Evolutionary conservation across 345 rosid species (phyloP).

Genomic region (Moricandia arvensis): DNA sequence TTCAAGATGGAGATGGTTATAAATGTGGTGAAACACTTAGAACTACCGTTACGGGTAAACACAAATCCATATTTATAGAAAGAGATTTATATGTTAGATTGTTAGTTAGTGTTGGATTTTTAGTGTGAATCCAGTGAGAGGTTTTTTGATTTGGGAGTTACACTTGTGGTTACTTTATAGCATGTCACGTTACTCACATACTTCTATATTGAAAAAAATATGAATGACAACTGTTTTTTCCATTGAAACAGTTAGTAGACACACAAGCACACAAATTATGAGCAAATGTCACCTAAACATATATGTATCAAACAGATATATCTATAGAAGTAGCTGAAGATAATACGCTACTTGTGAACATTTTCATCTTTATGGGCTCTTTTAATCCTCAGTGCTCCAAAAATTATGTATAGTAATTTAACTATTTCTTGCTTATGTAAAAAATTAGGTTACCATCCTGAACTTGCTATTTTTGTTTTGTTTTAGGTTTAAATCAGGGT

Average conservation of each 20-base stretch:
- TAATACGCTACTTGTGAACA: background rate
- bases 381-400: background rate
- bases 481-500: background rate
- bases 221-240: background rate
- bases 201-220: background rate
- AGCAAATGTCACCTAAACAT: conserved; percentile 27
- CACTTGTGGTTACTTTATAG: conserved; percentile 17
- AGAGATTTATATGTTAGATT: background rate
- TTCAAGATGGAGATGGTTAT: conserved; percentile 8
- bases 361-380: background rate
- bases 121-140: background rate
- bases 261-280: background rate
- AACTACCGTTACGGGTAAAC: conserved; percentile 16
- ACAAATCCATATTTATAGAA: conserved; percentile 20
- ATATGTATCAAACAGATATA: background rate
- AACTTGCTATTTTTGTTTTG: background rate
- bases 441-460: conserved; percentile 6
- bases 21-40: conserved; percentile 22
- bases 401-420: background rate
- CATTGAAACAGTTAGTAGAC: background rate
- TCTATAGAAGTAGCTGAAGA: background rate
- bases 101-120: conserved; percentile 8
- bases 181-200: conserved; percentile 23
- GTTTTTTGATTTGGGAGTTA: conserved; percentile 20
- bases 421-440: background rate